These are phyloP conservation scores for Vicia faba DNA, from an alignment of 306 rosid genomes.

Conservation along the genomic window DNA sequence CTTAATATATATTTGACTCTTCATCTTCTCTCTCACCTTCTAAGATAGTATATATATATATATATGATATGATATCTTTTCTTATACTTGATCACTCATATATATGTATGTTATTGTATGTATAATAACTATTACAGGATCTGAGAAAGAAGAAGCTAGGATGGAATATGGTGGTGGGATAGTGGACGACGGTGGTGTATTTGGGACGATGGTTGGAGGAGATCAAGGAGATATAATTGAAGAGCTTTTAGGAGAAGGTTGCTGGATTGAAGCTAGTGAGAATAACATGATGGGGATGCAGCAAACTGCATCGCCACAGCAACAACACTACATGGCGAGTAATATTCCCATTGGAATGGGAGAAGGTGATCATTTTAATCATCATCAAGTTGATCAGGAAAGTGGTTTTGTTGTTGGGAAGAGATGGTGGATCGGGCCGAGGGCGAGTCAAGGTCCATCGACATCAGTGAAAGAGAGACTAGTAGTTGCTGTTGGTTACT, in stretches of 20 bases:
- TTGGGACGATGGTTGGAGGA: conserved; percentile 19
- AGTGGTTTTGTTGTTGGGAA: conserved; percentile 32
- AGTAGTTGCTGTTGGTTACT: conserved; percentile 46
- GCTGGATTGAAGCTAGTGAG: conserved; percentile 52
- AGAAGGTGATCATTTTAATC: neutral
- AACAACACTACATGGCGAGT: neutral
- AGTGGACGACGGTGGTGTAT: conserved; percentile 11
- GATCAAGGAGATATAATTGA: conserved; percentile 31
- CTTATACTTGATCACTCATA: neutral
- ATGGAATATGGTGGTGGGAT: conserved; percentile 45
- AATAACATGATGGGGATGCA: conserved; percentile 3
- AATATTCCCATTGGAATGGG: neutral
- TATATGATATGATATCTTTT: neutral
- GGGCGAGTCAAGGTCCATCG: conserved; percentile 34
- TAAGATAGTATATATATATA: neutral
- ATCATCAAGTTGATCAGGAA: neutral
- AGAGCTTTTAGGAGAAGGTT: conserved; percentile 48
- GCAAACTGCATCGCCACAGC: neutral
- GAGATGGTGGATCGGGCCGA: conserved; percentile 58
- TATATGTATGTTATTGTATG: neutral
- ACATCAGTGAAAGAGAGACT: conserved; percentile 57
- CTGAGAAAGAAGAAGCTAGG: neutral
- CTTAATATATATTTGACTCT: neutral
- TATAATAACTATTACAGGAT: neutral
- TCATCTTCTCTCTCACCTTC: neutral